phyloP scores from a whole-genome alignment of 495 filamentous ascomycete species.

The Hypomontagnella monticulosa region DNA sequence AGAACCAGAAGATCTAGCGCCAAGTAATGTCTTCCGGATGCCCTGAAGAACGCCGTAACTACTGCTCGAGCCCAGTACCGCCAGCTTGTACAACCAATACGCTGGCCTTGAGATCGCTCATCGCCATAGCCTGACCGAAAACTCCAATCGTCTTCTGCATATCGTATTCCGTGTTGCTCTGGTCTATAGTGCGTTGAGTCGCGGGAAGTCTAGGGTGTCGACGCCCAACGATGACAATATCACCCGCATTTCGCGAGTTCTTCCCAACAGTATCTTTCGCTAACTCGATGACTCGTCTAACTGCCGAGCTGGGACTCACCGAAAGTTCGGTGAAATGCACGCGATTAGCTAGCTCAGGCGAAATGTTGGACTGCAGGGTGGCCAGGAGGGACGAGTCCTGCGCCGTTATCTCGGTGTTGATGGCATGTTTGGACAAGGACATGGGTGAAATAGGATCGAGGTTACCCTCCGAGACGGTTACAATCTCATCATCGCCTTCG shows the following conservation, averaged over 20 bases:
- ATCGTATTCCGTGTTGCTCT: constrained; percentile 54
- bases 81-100: constrained; percentile 77
- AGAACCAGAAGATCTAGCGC: not conserved
- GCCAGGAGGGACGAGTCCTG: constrained; percentile 71
- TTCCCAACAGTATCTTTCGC: constrained; percentile 70
- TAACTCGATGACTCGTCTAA: constrained; percentile 44
- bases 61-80: constrained; percentile 1
- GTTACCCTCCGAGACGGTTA: constrained; percentile 43
- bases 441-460: constrained; percentile 38
- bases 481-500: constrained; percentile 46
- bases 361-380: constrained; percentile 68
- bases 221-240: constrained; percentile 80
- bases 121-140: constrained; percentile 71
- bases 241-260: constrained; percentile 73
- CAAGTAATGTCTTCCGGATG: not conserved
- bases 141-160: constrained; percentile 71
- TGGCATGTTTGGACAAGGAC: constrained; percentile 33
- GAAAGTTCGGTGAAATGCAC: constrained; percentile 66
- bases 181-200: constrained; percentile 34
- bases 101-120: constrained; percentile 70
- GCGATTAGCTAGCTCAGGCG: constrained; percentile 64
- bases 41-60: not conserved
- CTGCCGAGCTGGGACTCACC: constrained; percentile 39
- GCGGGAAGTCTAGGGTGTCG: constrained; percentile 51
- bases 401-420: constrained; percentile 50